Evolutionary conservation across 2,329 filamentous ascomycete genomes (phyloP).

Genomic region (Didymella pomorum): DNA sequence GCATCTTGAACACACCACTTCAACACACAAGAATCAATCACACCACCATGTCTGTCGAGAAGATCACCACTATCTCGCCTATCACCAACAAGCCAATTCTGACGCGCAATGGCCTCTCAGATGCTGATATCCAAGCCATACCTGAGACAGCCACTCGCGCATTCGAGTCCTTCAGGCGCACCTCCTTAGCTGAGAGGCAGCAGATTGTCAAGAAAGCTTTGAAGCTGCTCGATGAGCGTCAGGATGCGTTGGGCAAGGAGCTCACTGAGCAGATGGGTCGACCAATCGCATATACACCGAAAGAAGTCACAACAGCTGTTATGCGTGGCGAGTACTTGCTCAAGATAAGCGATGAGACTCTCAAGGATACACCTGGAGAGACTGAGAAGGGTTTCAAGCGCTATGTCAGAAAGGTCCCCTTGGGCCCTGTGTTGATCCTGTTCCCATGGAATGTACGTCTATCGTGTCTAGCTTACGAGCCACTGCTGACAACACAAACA

Average conservation of each 20-base stretch:
- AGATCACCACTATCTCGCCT: constrained; percentile 83
- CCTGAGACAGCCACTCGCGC: constrained; percentile 75
- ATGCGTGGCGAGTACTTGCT: constrained; percentile 86
- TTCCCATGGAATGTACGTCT: constrained; percentile 93
- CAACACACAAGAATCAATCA: constrained; percentile 18
- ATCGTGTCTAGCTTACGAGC: constrained; percentile 16
- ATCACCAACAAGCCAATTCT: constrained; percentile 85
- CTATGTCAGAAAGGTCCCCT: constrained; percentile 86
- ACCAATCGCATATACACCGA: constrained; percentile 84
- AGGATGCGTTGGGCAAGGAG: constrained; percentile 83
- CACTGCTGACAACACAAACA: constrained; percentile 51
- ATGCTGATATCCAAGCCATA: constrained; percentile 74
- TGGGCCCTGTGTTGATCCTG: constrained; percentile 86
- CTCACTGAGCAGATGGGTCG: constrained; percentile 95
- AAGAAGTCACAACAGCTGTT: constrained; percentile 84
- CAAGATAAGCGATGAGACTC: constrained; percentile 78
- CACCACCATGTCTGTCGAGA: constrained; percentile 62
- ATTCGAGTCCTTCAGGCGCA: constrained; percentile 79
- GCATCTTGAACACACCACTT: constrained; percentile 28
- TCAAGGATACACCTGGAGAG: constrained; percentile 84
- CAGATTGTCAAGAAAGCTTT: constrained; percentile 83
- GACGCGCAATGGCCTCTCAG: constrained; percentile 76
- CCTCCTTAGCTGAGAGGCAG: constrained; percentile 76
- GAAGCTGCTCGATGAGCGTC: constrained; percentile 70
- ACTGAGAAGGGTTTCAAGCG: constrained; percentile 87